phyloP scores from a whole-genome alignment of 2,329 filamentous ascomycete genomes.

The Colletotrichum sp. region DNA sequence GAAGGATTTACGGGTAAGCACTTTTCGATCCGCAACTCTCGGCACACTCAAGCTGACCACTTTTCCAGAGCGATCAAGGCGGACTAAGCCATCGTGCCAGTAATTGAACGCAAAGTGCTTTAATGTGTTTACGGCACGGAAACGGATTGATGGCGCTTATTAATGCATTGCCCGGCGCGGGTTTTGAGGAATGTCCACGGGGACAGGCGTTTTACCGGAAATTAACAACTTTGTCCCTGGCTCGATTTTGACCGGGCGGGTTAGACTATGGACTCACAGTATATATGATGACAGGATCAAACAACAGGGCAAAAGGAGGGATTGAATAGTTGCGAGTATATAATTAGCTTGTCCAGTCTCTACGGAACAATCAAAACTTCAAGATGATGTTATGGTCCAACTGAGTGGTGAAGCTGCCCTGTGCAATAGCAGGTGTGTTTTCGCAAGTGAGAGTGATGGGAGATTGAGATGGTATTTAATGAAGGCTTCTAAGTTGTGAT shows the following conservation, averaged over 20 bases:
- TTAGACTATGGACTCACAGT: background rate
- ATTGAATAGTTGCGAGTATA: slow-evolving; percentile 3
- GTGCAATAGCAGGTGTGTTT: background rate
- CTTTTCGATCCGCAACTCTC: background rate
- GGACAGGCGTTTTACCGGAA: slow-evolving; percentile 10
- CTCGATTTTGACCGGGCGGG: background rate
- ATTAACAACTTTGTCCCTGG: background rate
- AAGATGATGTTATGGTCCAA: background rate
- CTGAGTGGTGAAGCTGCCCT: background rate
- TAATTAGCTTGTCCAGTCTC: background rate
- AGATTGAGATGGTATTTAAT: background rate
- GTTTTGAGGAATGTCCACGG: slow-evolving; percentile 1
- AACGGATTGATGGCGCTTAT: background rate
- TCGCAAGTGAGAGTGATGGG: too few species aligned
- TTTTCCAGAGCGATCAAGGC: slow-evolving; percentile 54
- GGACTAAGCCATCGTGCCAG: slow-evolving; percentile 37
- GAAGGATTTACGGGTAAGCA: slow-evolving; percentile 79
- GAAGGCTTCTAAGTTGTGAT: background rate
- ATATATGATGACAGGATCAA: slow-evolving; percentile 14
- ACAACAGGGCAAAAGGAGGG: background rate
- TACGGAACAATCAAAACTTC: background rate
- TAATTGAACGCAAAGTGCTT: background rate
- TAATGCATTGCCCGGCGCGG: slow-evolving; percentile 11
- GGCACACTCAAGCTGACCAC: slow-evolving; percentile 4
- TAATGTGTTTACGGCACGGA: background rate